Conservation (phyloP, 306 rosid species). For the Sesbania bispinosa region DNA sequence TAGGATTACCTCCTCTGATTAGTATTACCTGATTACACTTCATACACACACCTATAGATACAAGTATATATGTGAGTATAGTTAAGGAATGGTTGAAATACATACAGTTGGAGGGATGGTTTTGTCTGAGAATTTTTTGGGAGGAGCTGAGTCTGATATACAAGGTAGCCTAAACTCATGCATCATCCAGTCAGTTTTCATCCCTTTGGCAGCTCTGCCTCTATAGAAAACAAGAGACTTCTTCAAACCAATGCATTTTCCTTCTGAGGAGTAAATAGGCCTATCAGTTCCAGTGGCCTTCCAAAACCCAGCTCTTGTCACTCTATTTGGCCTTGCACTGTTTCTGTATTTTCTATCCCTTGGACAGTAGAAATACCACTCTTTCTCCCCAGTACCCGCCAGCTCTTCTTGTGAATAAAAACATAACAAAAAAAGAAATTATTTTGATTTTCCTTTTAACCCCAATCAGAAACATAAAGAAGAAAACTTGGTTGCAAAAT, state of each 20-base stretch:
- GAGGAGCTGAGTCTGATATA: conserved; percentile 26
- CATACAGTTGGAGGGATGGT: conserved; percentile 55
- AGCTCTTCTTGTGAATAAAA: conserved; percentile 45
- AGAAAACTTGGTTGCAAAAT: background rate
- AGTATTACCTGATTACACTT: too few relatives aligned
- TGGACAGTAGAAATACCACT: conserved; percentile 83
- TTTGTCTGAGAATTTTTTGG: conserved; percentile 47
- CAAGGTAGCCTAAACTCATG: conserved; percentile 79
- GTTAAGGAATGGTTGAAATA: background rate
- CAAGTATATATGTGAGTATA: too few relatives aligned
- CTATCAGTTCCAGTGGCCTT: conserved; percentile 86
- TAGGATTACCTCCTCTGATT: too few relatives aligned
- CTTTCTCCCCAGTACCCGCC: conserved; percentile 68
- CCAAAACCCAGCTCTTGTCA: conserved; percentile 80
- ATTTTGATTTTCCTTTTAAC: background rate
- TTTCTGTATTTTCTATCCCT: conserved; percentile 75
- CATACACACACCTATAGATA: background rate
- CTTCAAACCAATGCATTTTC: conserved; percentile 78
- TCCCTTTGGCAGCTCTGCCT: conserved; percentile 77
- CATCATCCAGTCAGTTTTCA: conserved; percentile 95
- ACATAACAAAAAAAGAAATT: background rate
- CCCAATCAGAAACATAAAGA: background rate
- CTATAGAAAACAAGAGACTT: conserved; percentile 82
- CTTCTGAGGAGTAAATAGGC: conserved; percentile 65
- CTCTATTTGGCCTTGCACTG: conserved; percentile 74